These are phyloP conservation scores for Eucalyptus curtisii DNA, from an alignment of 345 rosid species.

Conservation along the genomic window DNA sequence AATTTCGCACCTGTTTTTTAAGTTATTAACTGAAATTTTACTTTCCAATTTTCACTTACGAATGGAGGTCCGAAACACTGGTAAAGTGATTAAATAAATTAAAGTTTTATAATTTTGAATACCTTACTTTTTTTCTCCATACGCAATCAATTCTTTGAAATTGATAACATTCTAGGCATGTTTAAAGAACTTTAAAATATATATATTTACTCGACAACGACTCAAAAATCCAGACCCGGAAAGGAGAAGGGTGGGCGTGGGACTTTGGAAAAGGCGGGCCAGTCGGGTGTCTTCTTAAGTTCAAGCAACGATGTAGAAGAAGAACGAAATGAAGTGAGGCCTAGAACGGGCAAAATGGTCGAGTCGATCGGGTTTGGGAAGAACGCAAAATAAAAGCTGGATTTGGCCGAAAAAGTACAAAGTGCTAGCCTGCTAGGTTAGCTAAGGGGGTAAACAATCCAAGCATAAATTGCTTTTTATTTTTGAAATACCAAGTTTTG, in stretches of 20 bases:
- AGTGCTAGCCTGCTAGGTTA: fast-evolving
- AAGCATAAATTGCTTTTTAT: background rate
- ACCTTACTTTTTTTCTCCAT: background rate
- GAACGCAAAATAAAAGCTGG: background rate
- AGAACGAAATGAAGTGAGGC: fast-evolving
- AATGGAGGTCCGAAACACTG: background rate
- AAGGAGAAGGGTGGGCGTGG: background rate
- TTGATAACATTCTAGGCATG: background rate
- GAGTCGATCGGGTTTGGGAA: background rate
- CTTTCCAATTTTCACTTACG: background rate
- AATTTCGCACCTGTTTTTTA: background rate
- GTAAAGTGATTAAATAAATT: background rate
- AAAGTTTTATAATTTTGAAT: background rate
- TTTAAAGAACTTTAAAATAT: background rate
- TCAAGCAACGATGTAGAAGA: background rate
- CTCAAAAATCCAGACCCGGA: background rate
- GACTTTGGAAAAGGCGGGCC: background rate
- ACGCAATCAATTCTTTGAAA: background rate
- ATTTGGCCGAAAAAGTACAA: background rate
- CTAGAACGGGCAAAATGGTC: fast-evolving
- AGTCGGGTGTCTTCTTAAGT: background rate
- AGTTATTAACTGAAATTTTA: background rate
- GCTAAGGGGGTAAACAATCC: background rate
- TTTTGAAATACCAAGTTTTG: background rate
- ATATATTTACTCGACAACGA: background rate